phyloP scores from a whole-genome alignment of 1,139 yeast species.

The Citeromyces hawaiiensis region DNA sequence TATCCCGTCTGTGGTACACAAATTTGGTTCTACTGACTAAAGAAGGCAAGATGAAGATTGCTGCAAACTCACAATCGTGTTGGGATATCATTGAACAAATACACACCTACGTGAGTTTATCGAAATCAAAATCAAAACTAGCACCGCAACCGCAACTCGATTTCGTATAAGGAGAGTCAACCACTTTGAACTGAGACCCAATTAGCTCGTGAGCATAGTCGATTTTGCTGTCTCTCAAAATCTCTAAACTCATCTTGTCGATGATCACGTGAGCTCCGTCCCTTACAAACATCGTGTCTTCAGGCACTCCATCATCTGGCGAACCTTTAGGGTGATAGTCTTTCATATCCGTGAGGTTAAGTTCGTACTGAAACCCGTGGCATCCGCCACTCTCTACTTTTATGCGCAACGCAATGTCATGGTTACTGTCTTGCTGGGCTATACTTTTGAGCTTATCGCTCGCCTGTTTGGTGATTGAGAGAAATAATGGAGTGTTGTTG shows the following conservation, averaged over 20 bases:
- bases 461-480: slow-evolving; percentile 17
- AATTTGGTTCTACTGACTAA: slow-evolving; percentile 11
- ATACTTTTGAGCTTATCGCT: slow-evolving; percentile 32
- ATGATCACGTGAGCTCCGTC: slow-evolving; percentile 60
- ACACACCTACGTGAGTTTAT: slow-evolving; percentile 19
- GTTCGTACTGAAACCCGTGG: slow-evolving; percentile 89
- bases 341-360: slow-evolving; percentile 39
- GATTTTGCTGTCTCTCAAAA: slow-evolving; percentile 74
- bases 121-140: slow-evolving; percentile 79
- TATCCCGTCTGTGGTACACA: slow-evolving; percentile 13
- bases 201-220: slow-evolving; percentile 89
- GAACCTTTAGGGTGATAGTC: background rate
- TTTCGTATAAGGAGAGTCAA: slow-evolving; percentile 81
- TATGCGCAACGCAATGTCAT: slow-evolving; percentile 53
- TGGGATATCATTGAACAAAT: slow-evolving; percentile 1
- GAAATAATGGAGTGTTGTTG: slow-evolving; percentile 16
- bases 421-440: slow-evolving; percentile 41
- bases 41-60: slow-evolving; percentile 15
- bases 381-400: slow-evolving; percentile 97
- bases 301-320: slow-evolving; percentile 19
- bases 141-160: slow-evolving; percentile 97
- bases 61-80: slow-evolving; percentile 11
- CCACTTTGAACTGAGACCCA: slow-evolving; percentile 87
- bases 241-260: slow-evolving; percentile 70
- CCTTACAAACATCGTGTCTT: slow-evolving; percentile 47